Percentiles rank a stretch among this genome's conserved stretches.
phyloP scores from a whole-genome alignment of 768 basidiomycete species.

The Hericium alpestre region DNA sequence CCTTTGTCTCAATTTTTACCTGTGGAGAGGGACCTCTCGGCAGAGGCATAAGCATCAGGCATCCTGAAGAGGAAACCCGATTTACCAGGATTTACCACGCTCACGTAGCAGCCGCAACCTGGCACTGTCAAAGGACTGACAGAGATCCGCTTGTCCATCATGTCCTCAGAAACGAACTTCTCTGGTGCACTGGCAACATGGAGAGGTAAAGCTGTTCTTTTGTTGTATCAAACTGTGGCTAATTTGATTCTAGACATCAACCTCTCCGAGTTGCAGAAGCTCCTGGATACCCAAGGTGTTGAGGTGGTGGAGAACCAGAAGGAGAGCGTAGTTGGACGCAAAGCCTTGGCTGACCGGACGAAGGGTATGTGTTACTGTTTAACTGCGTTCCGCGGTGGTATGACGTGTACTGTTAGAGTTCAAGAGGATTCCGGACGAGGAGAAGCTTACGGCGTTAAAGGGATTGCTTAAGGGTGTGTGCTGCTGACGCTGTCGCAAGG shows the following conservation, averaged over 20 bases:
- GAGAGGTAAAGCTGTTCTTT: conserved; percentile 49
- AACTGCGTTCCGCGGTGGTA: background rate
- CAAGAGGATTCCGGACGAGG: conserved; percentile 86
- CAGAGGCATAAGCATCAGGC: too few relatives aligned
- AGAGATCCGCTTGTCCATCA: background rate
- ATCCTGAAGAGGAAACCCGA: background rate
- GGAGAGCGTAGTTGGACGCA: conserved; percentile 88
- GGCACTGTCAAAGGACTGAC: background rate
- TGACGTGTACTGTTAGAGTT: conserved; percentile 53
- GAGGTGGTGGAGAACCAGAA: conserved; percentile 99
- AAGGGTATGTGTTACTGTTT: conserved; percentile 50
- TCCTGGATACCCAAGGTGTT: conserved; percentile 82
- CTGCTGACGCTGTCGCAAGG: background rate
- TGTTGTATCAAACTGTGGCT: background rate
- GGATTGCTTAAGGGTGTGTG: conserved; percentile 71
- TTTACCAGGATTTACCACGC: background rate
- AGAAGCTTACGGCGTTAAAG: conserved; percentile 84
- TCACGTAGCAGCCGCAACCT: background rate
- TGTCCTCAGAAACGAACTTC: conserved; percentile 64
- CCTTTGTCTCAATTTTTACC: too few relatives aligned
- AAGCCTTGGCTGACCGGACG: conserved; percentile 89
- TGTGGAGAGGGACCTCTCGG: too few relatives aligned
- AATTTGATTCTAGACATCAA: conserved; percentile 53
- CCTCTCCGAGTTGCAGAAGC: conserved; percentile 84
- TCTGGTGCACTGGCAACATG: conserved; percentile 87